Base-by-base conservation (phyloP, 192 early-diverging fungal genomes). In the Coemansia guatemalensis region DNA sequence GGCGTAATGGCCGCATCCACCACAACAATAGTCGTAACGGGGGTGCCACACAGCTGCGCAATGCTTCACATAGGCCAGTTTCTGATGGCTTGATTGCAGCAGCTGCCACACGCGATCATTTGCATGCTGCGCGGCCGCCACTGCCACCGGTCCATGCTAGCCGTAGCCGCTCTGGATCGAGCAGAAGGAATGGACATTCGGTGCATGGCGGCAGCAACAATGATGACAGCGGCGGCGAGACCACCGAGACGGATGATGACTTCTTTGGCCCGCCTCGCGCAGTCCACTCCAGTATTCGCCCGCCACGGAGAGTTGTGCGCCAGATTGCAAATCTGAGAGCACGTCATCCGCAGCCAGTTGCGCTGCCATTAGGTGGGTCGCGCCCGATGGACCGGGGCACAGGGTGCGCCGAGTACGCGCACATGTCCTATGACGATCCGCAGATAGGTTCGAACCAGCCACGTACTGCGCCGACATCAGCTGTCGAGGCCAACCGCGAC, bases 231-330 rank as follows among this genome's bases (percentile, higher is more conserved):
- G 66, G 35, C 33, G 69, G 73, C 33, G 72, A 74, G 7, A 72
- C 78, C 1, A 81, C 78, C 14, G 78, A 81, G 59, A 81, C 78
- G 0, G 78, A 81, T 30, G 78, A 81, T 14, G 78, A 81, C 21
- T 81, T 74, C 44, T 81, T 81, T 56, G 64, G 65, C 11, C 69
- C 58, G 0, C 23, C 59, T 9, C 58, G 60, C 20, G 65, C 73
- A 11, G 49, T 75, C 22, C 72, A 75, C 52, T 59, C 65, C 23
- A 74, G 78, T 27, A 72, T 72, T 32, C 62, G 69, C 20, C 78
- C 69, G 26, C 69, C 78, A 9, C 61, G 66, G 23, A 61, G 78
- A 30, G 73, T 75, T 14, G 60, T 81, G 17, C 66, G 69, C 26
- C 78, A 72, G 4, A 54, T 81, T 35, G 73, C 68, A 50, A 59